A percentile compares a stretch with the other conserved stretches of the same genome.
Evolutionary conservation across 1,139 yeast species (phyloP).

Genomic region (Candida smagusa): DNA sequence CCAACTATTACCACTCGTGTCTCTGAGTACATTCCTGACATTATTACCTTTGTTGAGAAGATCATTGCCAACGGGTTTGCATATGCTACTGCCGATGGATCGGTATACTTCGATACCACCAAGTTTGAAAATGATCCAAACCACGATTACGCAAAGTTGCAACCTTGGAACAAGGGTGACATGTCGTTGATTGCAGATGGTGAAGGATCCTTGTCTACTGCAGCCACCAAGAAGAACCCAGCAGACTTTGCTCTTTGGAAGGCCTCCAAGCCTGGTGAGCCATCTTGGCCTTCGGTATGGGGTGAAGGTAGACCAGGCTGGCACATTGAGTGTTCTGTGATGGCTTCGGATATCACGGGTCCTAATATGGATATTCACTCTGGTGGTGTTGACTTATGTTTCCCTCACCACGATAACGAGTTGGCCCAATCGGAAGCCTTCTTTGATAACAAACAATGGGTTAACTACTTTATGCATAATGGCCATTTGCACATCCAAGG

Average conservation of each 20-base stretch:
- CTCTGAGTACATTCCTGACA: constrained; percentile 95
- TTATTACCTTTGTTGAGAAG: constrained; percentile 69
- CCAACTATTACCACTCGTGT: constrained; percentile 90
- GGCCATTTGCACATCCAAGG: constrained; percentile 98
- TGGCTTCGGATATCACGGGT: constrained; percentile 92
- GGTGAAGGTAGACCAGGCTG: constrained; percentile 98
- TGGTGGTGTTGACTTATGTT: constrained; percentile 96
- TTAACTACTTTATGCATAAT: constrained; percentile 91
- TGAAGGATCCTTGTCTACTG: constrained; percentile 77
- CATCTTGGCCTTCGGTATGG: constrained; percentile 94
- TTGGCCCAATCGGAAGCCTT: constrained; percentile 96
- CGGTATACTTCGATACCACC: constrained; percentile 90
- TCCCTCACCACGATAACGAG: constrained; percentile 99
- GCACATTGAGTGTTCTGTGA: constrained; percentile 99
- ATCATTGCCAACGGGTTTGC: constrained; percentile 82
- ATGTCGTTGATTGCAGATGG: constrained; percentile 87
- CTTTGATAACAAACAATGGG: constrained; percentile 90
- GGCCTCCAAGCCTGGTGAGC: constrained; percentile 95
- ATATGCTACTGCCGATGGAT: constrained; percentile 77
- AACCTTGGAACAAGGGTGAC: constrained; percentile 97
- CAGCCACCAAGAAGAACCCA: constrained; percentile 57
- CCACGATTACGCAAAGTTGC: constrained; percentile 91
- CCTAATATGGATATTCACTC: constrained; percentile 87
- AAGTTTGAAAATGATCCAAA: constrained; percentile 68
- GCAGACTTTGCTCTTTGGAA: constrained; percentile 98